A percentile compares a stretch with the other conserved stretches of the same genome.
phyloP scores from a whole-genome alignment of 257 asterid species.

The Fraxinus anomala region DNA sequence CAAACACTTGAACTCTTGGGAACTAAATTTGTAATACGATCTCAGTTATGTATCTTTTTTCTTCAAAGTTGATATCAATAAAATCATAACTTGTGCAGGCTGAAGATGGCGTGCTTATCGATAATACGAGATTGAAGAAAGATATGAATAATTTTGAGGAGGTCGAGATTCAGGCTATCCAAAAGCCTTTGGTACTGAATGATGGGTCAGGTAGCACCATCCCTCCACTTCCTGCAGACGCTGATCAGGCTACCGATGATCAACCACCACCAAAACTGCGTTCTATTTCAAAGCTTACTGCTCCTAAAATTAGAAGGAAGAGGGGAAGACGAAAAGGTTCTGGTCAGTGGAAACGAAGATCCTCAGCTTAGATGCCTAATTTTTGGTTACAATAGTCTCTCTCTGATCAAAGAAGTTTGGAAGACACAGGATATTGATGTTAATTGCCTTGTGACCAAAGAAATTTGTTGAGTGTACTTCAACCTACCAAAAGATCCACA shows the following conservation, averaged over 20 bases:
- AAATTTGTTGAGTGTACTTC: constrained; percentile 15
- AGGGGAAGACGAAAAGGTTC: constrained; percentile 50
- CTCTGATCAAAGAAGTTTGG: constrained; percentile 2
- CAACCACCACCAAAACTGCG: constrained; percentile 53
- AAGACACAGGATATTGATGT: constrained; percentile 17
- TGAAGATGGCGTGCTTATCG: constrained; percentile 58
- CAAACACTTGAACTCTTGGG: not conserved
- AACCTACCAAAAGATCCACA: not conserved
- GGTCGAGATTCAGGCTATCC: constrained; percentile 41
- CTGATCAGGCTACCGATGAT: constrained; percentile 40
- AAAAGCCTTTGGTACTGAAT: constrained; percentile 34
- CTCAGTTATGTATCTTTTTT: not conserved
- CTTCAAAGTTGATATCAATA: not conserved
- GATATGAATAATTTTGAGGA: constrained; percentile 51
- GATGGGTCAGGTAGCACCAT: constrained; percentile 30
- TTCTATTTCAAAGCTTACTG: constrained; percentile 52
- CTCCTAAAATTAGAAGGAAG: constrained; percentile 56
- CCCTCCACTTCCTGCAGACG: constrained; percentile 36
- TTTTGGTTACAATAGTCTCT: not conserved
- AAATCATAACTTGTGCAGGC: constrained; percentile 40
- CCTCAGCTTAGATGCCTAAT: constrained; percentile 31
- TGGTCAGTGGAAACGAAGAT: constrained; percentile 42
- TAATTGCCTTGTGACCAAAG: not conserved
- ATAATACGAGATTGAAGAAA: constrained; percentile 51
- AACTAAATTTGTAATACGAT: not conserved